Base-by-base conservation (phyloP, 148 eudicot genomes). In the Hydrangea macrophylla region DNA sequence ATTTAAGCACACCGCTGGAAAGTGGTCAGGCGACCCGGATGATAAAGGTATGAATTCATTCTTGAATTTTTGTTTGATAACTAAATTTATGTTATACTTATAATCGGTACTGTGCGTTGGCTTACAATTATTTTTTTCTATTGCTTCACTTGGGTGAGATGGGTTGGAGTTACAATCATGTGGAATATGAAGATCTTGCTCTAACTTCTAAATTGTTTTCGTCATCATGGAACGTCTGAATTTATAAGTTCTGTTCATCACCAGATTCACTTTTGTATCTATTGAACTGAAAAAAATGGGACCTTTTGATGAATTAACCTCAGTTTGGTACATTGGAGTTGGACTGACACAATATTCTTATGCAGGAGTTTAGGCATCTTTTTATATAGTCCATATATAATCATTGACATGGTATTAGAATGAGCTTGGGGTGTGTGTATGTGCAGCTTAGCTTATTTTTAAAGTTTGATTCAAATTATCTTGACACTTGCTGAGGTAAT, bases 1-100 rank as follows among this genome's bases (percentile, higher is more conserved):
- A 23, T 90, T 83, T 64, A 90, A 90, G 76, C 90, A 90, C 58
- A 81, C 92, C 15, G 86, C 90, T 45, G 96, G 96, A 33, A 87
- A 70, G 50, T 90, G 92, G 92, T 66, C 92, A 40, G 92, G 76
- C 63, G 96, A 90, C 65, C 90, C 78, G 35, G 92, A 90, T 73
- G 90, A 90, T 55, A 87, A 79, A 83, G 96, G 96, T 87, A 75
- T 25, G 32, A 40, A 50, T 53, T 40, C 50, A n/a, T 24, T 50
- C n/a, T 1, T 20, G 69, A 33, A 1, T 18, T 58, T n/a, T 62
- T 69, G 73, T 22, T 25, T 68, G 36, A 61, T 40, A 31, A 68
- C 1, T 48, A 8, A 18, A 0, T 17, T 48, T 22, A 15, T 40
- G 31, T 7, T 40, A 20, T 23, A 1, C 7, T 8, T 23, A n/a